phyloP scores from a whole-genome alignment of 2,329 filamentous ascomycete species.

The Ceratocystis alfenasii region DNA sequence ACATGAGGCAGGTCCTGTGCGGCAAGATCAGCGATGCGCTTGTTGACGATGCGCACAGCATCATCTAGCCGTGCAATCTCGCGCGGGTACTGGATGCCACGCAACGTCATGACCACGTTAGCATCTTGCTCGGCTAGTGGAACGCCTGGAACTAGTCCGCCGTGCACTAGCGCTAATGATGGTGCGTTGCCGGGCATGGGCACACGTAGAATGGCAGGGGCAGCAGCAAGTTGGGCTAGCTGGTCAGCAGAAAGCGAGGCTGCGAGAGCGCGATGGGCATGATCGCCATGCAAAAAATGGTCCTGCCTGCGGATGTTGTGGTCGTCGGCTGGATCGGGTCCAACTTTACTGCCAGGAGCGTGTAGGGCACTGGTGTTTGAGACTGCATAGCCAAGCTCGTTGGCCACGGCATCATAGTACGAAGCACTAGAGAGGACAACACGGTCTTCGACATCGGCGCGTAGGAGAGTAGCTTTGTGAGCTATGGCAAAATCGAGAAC shows the following conservation, averaged over 20 bases:
- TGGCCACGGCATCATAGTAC: slow-evolving; percentile 39
- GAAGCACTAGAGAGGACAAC: slow-evolving; percentile 48
- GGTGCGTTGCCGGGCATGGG: slow-evolving; percentile 41
- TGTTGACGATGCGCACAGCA: slow-evolving; percentile 25
- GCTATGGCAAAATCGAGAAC: slow-evolving; percentile 65
- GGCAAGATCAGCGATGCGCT: slow-evolving; percentile 22
- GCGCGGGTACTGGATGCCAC: slow-evolving; percentile 52
- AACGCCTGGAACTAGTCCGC: slow-evolving; percentile 67
- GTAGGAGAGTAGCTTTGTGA: slow-evolving; percentile 65
- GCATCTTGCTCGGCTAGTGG: slow-evolving; percentile 60
- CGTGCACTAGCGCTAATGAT: slow-evolving; percentile 62
- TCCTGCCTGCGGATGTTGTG: slow-evolving; percentile 26
- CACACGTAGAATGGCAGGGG: slow-evolving; percentile 66
- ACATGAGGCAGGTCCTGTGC: slow-evolving; percentile 3
- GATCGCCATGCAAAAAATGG: slow-evolving; percentile 29
- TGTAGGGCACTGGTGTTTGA: slow-evolving; percentile 26
- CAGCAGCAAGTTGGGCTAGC: slow-evolving; percentile 53
- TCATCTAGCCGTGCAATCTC: slow-evolving; percentile 30
- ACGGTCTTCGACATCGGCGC: slow-evolving; percentile 86
- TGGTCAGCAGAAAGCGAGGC: slow-evolving; percentile 46
- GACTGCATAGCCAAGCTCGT: not conserved
- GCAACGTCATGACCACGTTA: slow-evolving; percentile 83
- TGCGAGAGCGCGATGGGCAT: slow-evolving; percentile 42
- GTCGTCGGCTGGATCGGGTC: slow-evolving; percentile 23
- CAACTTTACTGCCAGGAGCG: slow-evolving; percentile 21